A percentile compares a stretch with the other conserved stretches of the same genome.
Evolutionary conservation across 768 basidiomycete genomes (phyloP).

Genomic region (Suillus weaverae): DNA sequence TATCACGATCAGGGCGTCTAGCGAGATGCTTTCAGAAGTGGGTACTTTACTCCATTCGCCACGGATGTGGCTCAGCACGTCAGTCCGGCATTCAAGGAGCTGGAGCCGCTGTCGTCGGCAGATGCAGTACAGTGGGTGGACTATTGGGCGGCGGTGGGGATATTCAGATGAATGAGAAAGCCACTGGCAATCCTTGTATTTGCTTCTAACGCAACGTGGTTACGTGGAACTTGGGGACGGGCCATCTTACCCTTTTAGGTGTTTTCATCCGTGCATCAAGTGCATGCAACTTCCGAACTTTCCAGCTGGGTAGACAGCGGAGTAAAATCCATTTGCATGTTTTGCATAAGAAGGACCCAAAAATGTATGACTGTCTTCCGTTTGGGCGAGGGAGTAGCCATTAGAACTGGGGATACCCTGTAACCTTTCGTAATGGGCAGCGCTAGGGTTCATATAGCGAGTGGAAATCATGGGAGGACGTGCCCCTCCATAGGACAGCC

Average conservation of each 20-base stretch:
- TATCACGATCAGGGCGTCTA: not conserved
- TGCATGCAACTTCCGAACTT: not conserved
- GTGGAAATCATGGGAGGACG: not conserved
- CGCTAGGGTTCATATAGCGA: not conserved
- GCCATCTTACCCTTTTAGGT: not conserved
- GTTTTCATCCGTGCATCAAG: not conserved
- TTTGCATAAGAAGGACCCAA: not conserved
- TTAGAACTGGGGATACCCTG: not conserved
- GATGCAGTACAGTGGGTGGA: slow-evolving; percentile 37
- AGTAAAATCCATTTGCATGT: not conserved
- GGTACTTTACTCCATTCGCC: slow-evolving; percentile 17
- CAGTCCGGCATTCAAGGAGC: slow-evolving; percentile 35
- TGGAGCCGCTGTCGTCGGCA: slow-evolving; percentile 24
- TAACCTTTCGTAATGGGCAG: not conserved
- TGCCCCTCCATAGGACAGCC: not conserved
- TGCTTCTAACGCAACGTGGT: slow-evolving; percentile 1
- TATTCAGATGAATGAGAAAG: slow-evolving; percentile 15
- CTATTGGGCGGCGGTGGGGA: slow-evolving; percentile 36
- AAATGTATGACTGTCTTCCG: not conserved
- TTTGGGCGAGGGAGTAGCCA: not conserved
- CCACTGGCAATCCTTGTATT: not conserved
- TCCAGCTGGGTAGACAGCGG: not conserved
- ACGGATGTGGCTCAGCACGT: slow-evolving; percentile 29
- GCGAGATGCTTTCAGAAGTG: slow-evolving; percentile 3
- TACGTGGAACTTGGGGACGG: not conserved